Evolutionary conservation across 2,329 filamentous ascomycete species (phyloP).

Genomic region (Xylaria sp.): DNA sequence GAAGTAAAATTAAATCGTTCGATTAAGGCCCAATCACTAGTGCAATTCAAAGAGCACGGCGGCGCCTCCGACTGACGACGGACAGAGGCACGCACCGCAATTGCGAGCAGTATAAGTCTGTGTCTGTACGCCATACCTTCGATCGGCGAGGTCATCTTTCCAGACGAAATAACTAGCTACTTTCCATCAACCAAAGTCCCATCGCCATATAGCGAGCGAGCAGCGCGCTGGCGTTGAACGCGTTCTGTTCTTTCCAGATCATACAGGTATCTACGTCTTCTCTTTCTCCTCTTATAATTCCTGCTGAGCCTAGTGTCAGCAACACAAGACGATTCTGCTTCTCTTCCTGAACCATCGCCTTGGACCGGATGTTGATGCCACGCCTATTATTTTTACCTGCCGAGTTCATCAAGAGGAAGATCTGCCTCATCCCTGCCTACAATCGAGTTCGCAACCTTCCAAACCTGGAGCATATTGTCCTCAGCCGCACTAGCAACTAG

Average conservation of each 20-base stretch:
- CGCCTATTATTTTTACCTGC: conserved; percentile 59
- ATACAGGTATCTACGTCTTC: conserved; percentile 37
- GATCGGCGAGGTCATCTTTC: background rate
- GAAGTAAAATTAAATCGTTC: background rate
- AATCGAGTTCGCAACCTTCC: conserved; percentile 86
- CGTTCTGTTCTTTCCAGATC: conserved; percentile 32
- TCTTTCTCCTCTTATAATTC: conserved; percentile 28
- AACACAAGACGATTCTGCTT: conserved; percentile 10
- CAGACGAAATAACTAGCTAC: background rate
- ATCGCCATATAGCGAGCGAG: conserved; percentile 21
- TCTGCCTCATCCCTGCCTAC: conserved; percentile 81
- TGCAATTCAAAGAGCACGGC: background rate
- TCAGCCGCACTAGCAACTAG: conserved; percentile 94
- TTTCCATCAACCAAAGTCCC: conserved; percentile 7
- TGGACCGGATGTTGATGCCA: conserved; percentile 24
- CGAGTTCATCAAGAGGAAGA: conserved; percentile 80
- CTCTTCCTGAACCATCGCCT: conserved; percentile 8
- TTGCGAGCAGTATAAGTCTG: background rate
- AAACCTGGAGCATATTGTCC: conserved; percentile 96
- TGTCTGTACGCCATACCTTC: background rate
- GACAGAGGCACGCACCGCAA: conserved; percentile 1
- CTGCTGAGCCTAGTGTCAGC: conserved; percentile 28
- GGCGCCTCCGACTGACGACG: background rate
- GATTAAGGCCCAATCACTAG: background rate
- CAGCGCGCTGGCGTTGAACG: conserved; percentile 20